Evolutionary conservation across 768 basidiomycete species (phyloP).

Genomic region (Candolleomyces eurysporus): DNA sequence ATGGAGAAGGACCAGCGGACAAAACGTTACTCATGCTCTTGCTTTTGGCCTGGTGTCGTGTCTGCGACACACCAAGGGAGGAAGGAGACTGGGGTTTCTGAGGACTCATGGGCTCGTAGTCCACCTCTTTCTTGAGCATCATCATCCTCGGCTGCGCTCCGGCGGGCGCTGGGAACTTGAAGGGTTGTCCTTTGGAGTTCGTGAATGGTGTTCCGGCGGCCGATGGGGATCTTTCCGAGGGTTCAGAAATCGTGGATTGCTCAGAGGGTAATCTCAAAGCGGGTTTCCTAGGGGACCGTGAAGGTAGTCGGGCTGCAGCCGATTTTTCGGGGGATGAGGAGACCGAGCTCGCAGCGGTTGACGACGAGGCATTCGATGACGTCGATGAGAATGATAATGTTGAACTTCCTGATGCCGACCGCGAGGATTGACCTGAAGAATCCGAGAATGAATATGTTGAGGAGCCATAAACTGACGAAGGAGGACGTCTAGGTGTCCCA

Average conservation of each 20-base stretch:
- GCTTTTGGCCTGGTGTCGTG: slow-evolving; percentile 1
- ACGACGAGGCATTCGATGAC: slow-evolving; percentile 41
- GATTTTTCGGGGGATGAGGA: slow-evolving; percentile 45
- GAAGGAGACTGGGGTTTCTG: slow-evolving; percentile 33
- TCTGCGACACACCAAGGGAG: slow-evolving; percentile 1
- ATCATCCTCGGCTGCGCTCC: slow-evolving; percentile 46
- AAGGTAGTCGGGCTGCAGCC: slow-evolving; percentile 14
- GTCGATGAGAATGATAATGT: slow-evolving; percentile 41
- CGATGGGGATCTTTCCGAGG: background rate
- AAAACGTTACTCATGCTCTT: slow-evolving; percentile 10
- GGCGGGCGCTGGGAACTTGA: slow-evolving; percentile 20
- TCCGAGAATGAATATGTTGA: slow-evolving; percentile 32
- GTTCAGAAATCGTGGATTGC: background rate
- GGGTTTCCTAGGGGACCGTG: slow-evolving; percentile 11
- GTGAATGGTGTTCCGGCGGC: background rate
- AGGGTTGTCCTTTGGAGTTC: slow-evolving; percentile 1
- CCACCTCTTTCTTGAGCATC: slow-evolving; percentile 70
- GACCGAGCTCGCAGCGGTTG: slow-evolving; percentile 34
- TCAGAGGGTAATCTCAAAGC: slow-evolving; percentile 18
- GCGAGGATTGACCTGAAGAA: slow-evolving; percentile 21
- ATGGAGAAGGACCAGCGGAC: background rate
- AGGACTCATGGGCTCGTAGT: slow-evolving; percentile 72
- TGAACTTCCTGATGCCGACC: slow-evolving; percentile 44
- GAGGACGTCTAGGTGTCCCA: slow-evolving; percentile 33
- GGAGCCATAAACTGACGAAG: slow-evolving; percentile 35